Conservation (phyloP, 2,329 filamentous ascomycete genomes). For the Aureobasidium sp. region DNA sequence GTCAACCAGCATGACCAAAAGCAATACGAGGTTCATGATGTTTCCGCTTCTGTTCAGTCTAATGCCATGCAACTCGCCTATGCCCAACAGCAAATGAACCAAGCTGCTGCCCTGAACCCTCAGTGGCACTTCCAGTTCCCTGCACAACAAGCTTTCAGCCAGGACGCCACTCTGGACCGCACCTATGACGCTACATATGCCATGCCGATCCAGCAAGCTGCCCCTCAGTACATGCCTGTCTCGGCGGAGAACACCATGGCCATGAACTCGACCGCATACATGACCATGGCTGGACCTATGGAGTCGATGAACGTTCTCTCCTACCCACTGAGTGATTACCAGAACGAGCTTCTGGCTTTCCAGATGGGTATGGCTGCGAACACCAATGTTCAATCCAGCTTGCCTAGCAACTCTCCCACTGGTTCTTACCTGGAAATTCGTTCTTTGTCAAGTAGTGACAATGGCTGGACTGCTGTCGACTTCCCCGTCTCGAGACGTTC, state of each 20-base stretch:
- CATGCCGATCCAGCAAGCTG: constrained; percentile 38
- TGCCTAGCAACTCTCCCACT: constrained; percentile 59
- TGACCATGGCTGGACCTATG: constrained; percentile 36
- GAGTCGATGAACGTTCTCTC: constrained; percentile 38
- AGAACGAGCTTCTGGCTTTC: constrained; percentile 53
- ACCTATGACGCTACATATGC: constrained; percentile 34
- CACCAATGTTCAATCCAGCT: constrained; percentile 37
- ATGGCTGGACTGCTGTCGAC: constrained; percentile 80
- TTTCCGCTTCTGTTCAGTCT: constrained; percentile 24
- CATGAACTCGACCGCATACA: constrained; percentile 34
- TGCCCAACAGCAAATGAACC: constrained; percentile 20
- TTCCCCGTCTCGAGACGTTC: constrained; percentile 52
- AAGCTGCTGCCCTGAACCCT: constrained; percentile 26
- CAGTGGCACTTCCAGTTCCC: constrained; percentile 38
- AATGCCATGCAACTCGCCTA: constrained; percentile 28
- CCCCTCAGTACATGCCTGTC: constrained; percentile 41
- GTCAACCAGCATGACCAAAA: constrained; percentile 6
- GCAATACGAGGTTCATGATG: constrained; percentile 20
- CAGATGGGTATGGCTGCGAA: constrained; percentile 41
- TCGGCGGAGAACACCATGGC: constrained; percentile 30
- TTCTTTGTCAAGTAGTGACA: constrained; percentile 77
- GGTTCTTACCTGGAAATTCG: constrained; percentile 79
- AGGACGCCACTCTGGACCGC: constrained; percentile 30
- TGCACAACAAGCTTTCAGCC: constrained; percentile 25
- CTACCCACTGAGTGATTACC: constrained; percentile 58